Evolutionary conservation across 2,329 filamentous ascomycete genomes (phyloP), one percentile per base, ranked within the genome.

Genomic region (Diplodia seriata): DNA sequence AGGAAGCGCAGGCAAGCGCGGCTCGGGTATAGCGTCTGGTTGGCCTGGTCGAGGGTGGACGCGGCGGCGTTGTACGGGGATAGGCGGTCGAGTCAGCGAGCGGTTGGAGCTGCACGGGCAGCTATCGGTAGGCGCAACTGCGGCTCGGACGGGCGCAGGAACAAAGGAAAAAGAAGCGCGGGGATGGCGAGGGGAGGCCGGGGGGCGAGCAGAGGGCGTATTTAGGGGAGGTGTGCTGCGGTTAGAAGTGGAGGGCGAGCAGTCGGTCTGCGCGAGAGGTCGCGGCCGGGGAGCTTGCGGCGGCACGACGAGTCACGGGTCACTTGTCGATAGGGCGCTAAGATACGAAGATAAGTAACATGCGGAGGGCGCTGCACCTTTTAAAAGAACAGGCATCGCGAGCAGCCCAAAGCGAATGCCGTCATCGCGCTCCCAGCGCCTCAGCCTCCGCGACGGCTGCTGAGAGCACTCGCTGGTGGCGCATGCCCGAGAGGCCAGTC

Each of bases 161-260:
- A 66, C 64, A 66, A 66, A 66, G 64, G 51, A 66, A 66, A 55
- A 43, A 66, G 64, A 66, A 66, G 57, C 54, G 26, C 31, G 63
- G 20, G 38, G 33, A 47, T 9, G 18, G 43, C 18, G 43, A 33
- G 14, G 64, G 29, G 64, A 36, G 54, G 43, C 23, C 62, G 62
- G 49, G 26, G 53, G 40, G 53, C 51, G 15, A 26, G 47, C 50
- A 26, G 31, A 51, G 43, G 38, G 63, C 38, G 63, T 51, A 23
- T 55, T 49, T 66, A 49, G 51, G 50, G 50, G 63, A 66, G 63
- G 53, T 18, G 59, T 51, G 62, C 36, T 26, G 49, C 33, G 40
- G 63, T 57, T 66, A 53, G 51, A 38, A 49, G 63, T 29, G 50
- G 63, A 66, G 51, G 40, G 51, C 36, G 36, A 54, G 62, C 29